These are phyloP conservation scores for Penicillium longicatenatum DNA, from an alignment of 495 filamentous ascomycete species.

Conservation along the genomic window DNA sequence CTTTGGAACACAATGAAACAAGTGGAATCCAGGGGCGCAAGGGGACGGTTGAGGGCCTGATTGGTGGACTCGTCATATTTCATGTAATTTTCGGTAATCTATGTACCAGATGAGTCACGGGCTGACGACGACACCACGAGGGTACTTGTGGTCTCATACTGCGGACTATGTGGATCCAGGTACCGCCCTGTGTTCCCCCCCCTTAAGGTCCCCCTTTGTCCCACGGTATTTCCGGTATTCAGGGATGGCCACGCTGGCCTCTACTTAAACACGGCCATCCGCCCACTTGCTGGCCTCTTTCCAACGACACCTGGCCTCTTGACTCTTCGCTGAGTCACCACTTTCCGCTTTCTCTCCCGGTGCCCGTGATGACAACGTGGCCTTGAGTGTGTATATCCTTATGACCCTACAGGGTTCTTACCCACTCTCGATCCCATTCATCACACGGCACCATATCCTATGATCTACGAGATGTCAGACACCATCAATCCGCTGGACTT, in stretches of 20 bases:
- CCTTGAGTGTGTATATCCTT: slow-evolving; percentile 21
- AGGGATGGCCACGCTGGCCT: slow-evolving; percentile 46
- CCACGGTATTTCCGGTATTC: neutral
- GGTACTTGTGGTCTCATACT: slow-evolving; percentile 11
- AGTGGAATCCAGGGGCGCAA: slow-evolving; percentile 30
- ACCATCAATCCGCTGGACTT: slow-evolving; percentile 38
- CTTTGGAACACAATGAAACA: slow-evolving; percentile 1
- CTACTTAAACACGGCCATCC: slow-evolving; percentile 37
- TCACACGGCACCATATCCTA: slow-evolving; percentile 18
- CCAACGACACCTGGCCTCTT: slow-evolving; percentile 41
- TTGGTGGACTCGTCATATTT: slow-evolving; percentile 1
- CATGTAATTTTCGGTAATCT: slow-evolving; percentile 6
- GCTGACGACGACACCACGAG: slow-evolving; percentile 1
- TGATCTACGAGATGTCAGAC: slow-evolving; percentile 34
- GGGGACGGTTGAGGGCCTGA: slow-evolving; percentile 5
- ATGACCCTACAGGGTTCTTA: slow-evolving; percentile 9
- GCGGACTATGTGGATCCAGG: neutral
- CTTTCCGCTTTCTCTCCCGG: slow-evolving; percentile 23
- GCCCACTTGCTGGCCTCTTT: slow-evolving; percentile 13
- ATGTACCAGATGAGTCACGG: slow-evolving; percentile 3
- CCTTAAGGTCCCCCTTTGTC: neutral
- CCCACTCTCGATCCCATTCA: slow-evolving; percentile 9
- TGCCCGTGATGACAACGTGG: slow-evolving; percentile 45
- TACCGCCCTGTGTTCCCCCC: slow-evolving; percentile 1
- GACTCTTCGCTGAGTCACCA: slow-evolving; percentile 25